Percentiles rank a stretch among this genome's conserved stretches.
phyloP scores from a whole-genome alignment of 208 protist genomes.

The Leishmania tarentolae region DNA sequence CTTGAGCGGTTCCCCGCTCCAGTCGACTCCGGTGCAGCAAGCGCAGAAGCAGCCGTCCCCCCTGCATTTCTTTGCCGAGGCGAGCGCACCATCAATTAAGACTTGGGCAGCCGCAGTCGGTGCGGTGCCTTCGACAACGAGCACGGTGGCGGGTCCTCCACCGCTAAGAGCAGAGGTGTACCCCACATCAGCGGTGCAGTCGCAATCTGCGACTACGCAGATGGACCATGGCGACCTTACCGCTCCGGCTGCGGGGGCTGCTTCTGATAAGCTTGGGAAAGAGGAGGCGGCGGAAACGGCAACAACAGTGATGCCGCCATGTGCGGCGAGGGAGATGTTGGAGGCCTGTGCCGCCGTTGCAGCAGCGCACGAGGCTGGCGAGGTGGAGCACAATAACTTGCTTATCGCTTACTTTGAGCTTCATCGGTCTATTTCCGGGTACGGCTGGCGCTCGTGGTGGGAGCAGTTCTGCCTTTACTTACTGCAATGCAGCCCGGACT shows the following conservation, averaged over 20 bases:
- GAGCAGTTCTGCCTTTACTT: slow-evolving; percentile 62
- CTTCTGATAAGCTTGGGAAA: not conserved
- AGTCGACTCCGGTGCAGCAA: not conserved
- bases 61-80: not conserved
- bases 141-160: not conserved
- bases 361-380: slow-evolving; percentile 15
- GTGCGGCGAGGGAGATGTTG: not conserved
- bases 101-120: not conserved
- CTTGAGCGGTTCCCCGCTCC: not conserved
- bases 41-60: not conserved
- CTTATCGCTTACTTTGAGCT: slow-evolving; percentile 44
- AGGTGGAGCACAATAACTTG: slow-evolving; percentile 23
- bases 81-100: not conserved
- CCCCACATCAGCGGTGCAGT: not conserved
- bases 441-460: slow-evolving; percentile 75
- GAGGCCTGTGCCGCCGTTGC: not conserved
- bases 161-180: not conserved
- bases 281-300: not conserved
- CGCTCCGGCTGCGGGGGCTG: not conserved
- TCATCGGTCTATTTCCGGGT: slow-evolving; percentile 42
- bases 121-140: not conserved
- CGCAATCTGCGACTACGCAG: not conserved
- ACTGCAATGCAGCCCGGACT: slow-evolving; percentile 55
- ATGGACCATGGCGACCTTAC: not conserved
- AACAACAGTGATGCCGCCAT: not conserved